Evolutionary conservation across 2,329 filamentous ascomycete species (phyloP).

Genomic region (Meredithiella fracta): DNA sequence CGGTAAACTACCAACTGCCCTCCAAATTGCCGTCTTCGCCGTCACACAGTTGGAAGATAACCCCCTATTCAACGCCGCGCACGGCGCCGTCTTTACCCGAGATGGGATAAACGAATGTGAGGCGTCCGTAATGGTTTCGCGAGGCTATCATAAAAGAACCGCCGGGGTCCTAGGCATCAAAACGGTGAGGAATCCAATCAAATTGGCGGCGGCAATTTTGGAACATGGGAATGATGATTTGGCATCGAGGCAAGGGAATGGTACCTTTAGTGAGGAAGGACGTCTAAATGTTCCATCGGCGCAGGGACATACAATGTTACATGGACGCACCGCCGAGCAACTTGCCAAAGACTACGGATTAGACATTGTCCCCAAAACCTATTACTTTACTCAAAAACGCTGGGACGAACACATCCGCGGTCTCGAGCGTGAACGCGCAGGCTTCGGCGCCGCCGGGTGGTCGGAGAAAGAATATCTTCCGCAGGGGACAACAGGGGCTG

Average conservation of each 20-base stretch:
- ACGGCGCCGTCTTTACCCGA: constrained; percentile 73
- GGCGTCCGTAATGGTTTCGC: constrained; percentile 70
- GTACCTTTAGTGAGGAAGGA: constrained; percentile 14
- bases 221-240: constrained; percentile 47
- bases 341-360: constrained; percentile 54
- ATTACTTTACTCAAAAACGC: constrained; percentile 62
- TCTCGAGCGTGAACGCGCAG: constrained; percentile 30
- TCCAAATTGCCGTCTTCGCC: constrained; percentile 60
- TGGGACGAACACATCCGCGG: constrained; percentile 65
- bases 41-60: constrained; percentile 64
- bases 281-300: constrained; percentile 35
- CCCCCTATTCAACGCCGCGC: constrained; percentile 67
- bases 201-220: constrained; percentile 55
- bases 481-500: constrained; percentile 71
- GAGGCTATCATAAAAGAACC: constrained; percentile 55
- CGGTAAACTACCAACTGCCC: constrained; percentile 35
- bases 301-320: constrained; percentile 53
- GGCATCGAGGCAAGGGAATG: constrained; percentile 20
- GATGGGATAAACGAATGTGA: constrained; percentile 75
- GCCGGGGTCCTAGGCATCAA: constrained; percentile 60
- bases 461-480: constrained; percentile 51
- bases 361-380: constrained; percentile 49
- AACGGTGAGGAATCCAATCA: constrained; percentile 64
- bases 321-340: constrained; percentile 50
- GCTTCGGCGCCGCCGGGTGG: constrained; percentile 32